These are phyloP conservation scores for Cladosporium sp. DNA, from an alignment of 2,329 filamentous ascomycete species.

Conservation along the genomic window DNA sequence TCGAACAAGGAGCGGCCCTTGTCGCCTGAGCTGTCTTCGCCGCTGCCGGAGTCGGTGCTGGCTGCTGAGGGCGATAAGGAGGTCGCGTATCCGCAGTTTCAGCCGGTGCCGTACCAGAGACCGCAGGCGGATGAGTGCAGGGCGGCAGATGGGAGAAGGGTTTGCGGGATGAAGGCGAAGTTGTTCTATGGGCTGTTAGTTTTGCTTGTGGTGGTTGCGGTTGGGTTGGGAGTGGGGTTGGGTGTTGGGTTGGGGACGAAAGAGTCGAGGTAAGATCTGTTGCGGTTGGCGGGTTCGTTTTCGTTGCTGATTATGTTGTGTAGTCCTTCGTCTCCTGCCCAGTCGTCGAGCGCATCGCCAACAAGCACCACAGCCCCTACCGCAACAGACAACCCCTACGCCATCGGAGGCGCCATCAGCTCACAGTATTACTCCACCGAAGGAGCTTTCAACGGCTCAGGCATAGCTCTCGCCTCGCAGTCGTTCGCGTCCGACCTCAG, in stretches of 20 bases:
- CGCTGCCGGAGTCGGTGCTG: slow-evolving; percentile 24
- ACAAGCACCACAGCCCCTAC: slow-evolving; percentile 2
- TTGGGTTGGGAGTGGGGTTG: slow-evolving; percentile 32
- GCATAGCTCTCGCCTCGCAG: slow-evolving; percentile 40
- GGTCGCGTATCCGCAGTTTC: slow-evolving; percentile 18
- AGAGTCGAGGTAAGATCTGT: slow-evolving; percentile 19
- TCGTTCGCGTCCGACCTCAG: slow-evolving; percentile 30
- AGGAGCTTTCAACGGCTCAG: slow-evolving; percentile 43
- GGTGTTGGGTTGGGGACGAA: slow-evolving; percentile 33
- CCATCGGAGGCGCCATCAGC: slow-evolving; percentile 36
- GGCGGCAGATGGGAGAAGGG: slow-evolving; percentile 12
- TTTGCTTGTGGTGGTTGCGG: slow-evolving; percentile 23
- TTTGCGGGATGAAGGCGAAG: slow-evolving; percentile 18
- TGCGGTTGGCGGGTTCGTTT: background rate
- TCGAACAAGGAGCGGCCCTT: slow-evolving; percentile 20
- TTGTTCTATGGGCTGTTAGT: slow-evolving; percentile 20
- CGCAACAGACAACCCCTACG: slow-evolving; percentile 16
- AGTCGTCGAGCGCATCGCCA: background rate
- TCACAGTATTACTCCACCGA: slow-evolving; percentile 33
- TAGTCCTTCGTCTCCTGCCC: background rate
- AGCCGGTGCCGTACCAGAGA: slow-evolving; percentile 13
- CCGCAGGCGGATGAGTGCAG: background rate
- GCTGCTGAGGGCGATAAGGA: slow-evolving; percentile 26
- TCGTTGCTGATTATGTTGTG: background rate
- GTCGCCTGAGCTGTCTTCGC: slow-evolving; percentile 22